Evolutionary conservation across 148 eudicot genomes (phyloP).

Genomic region (Nyssa sinensis): DNA sequence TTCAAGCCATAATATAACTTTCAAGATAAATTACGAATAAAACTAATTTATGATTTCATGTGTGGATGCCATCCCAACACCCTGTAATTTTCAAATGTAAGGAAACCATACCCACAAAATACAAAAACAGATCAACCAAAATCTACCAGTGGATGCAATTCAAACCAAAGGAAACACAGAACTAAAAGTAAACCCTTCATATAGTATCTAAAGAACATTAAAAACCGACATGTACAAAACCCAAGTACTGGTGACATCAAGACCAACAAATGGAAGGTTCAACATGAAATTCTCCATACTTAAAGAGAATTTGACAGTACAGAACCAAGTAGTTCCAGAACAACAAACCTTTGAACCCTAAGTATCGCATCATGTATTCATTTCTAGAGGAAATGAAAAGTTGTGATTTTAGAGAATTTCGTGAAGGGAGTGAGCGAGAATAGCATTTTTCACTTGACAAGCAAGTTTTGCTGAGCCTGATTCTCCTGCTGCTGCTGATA

Average conservation of each 20-base stretch:
- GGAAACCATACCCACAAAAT: background rate
- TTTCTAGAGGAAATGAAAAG: constrained; percentile 31
- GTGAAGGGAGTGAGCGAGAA: background rate
- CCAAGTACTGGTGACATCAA: background rate
- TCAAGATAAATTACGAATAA: too few relatives aligned
- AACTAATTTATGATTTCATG: background rate
- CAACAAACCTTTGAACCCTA: background rate
- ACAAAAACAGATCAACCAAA: background rate
- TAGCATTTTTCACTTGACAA: constrained; percentile 48
- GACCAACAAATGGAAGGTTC: background rate
- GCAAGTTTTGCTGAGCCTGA: constrained; percentile 41
- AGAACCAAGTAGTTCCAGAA: background rate
- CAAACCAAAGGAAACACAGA: background rate
- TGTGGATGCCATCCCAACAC: too few relatives aligned
- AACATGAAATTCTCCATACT: background rate
- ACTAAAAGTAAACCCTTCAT: background rate
- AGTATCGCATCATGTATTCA: constrained; percentile 1
- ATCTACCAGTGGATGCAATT: background rate
- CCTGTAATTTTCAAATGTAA: background rate
- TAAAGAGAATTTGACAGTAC: background rate
- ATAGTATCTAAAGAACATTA: background rate
- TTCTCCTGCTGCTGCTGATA: constrained; percentile 77
- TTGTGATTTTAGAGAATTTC: background rate
- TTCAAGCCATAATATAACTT: too few relatives aligned
- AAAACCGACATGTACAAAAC: background rate